Conservation (phyloP, 768 basidiomycete species). For the Hericium alpestre region DNA sequence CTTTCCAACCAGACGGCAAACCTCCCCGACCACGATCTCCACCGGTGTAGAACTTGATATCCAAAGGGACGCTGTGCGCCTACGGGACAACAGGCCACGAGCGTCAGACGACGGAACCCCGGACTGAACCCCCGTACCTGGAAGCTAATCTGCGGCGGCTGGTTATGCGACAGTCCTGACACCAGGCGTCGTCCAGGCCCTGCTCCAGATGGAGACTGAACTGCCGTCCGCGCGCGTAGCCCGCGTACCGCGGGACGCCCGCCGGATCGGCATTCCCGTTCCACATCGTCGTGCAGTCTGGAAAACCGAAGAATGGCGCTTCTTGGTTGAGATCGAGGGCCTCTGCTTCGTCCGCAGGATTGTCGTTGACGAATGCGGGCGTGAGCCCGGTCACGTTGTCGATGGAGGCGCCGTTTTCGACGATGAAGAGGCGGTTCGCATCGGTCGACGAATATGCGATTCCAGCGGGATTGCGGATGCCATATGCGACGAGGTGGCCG, state of each 20-base stretch:
- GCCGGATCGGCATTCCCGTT: conserved; percentile 31
- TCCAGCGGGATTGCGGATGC: neutral
- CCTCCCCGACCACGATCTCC: neutral
- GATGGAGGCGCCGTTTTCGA: conserved; percentile 36
- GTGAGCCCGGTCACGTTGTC: conserved; percentile 31
- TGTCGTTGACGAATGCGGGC: conserved; percentile 31
- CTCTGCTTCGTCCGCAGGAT: conserved; percentile 33
- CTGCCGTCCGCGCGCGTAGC: neutral
- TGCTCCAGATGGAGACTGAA: neutral
- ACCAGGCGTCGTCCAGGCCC: neutral
- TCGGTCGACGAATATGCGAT: conserved; percentile 12
- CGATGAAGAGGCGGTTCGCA: conserved; percentile 24
- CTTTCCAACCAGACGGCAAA: conserved; percentile 21
- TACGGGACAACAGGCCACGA: conserved; percentile 28
- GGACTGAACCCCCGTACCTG: neutral
- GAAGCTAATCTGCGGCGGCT: neutral
- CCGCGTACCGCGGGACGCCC: conserved; percentile 28
- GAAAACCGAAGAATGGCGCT: conserved; percentile 28
- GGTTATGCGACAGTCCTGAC: neutral
- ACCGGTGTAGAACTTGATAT: conserved; percentile 31
- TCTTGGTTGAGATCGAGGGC: conserved; percentile 14
- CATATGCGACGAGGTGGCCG: neutral
- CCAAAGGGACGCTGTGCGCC: conserved; percentile 38
- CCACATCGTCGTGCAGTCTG: conserved; percentile 35
- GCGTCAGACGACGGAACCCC: conserved; percentile 8